Evolutionary conservation across 2,329 filamentous ascomycete genomes (phyloP), one percentile per base, ranked within the genome.

Genomic region (Stromatinia cepivora): DNA sequence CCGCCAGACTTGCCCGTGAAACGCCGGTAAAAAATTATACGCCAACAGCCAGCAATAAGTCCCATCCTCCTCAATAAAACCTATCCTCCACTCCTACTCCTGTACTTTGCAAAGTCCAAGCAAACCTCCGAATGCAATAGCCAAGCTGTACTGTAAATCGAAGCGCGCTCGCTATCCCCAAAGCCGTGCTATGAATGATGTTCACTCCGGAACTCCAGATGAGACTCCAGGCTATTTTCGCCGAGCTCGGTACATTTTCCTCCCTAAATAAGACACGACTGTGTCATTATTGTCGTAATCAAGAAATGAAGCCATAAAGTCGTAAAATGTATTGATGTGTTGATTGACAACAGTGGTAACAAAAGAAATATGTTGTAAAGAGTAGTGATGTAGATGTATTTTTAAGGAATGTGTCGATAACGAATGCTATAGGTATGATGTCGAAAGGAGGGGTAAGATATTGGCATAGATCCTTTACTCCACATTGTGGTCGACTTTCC

Each of bases 401-500:
- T 52, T 42, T 28, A 59, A 42, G 45, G n/a, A 58, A 45, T 28
- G 39, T 50, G 20, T 54, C 22, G 67, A 48, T 62, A 46, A 42
- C 13, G 42, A 8, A 64, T 46, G 63, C 62, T 53, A 48, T n/a
- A 25, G 8, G 31, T 50, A 11, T 20, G 45, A 36, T 62, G 53
- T 67, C 25, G 48, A 63, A 28, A 57, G 11, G 53, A 66, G 42
- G 52, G 48, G 61, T 64, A 31, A 36, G 4, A 36, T 66, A n/a
- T 54, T 57, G 28, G 39, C 46, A 68, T 66, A 50, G 45, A 22
- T 34, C n/a, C 20, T 70, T 65, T 81, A 84, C 75, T 86, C 61
- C 61, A 52, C 46, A 52, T 64, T 13, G 11, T 64, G 61, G 5
- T 64, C 84, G 70, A 88, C 81, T 84, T 92, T 96, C 82, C 94